A percentile compares a stretch with the other conserved stretches of the same genome.
These are phyloP conservation scores for Hypomontagnella monticulosa DNA, from an alignment of 495 filamentous ascomycete species.

Conservation along the genomic window DNA sequence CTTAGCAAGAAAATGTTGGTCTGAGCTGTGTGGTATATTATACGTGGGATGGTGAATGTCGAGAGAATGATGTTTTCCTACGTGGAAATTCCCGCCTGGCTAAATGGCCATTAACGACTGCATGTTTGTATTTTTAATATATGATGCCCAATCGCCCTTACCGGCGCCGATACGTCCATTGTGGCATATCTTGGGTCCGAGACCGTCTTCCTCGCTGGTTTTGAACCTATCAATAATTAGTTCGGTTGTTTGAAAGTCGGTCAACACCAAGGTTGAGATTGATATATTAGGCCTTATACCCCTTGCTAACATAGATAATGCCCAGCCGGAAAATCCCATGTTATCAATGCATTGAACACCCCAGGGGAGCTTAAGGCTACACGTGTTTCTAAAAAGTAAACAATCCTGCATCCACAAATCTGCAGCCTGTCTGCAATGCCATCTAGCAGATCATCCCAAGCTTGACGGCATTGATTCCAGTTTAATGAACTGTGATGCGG, in stretches of 20 bases:
- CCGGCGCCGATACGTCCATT: too few species aligned
- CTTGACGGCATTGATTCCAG: constrained; percentile 3
- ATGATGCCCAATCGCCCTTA: too few species aligned
- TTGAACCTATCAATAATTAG: neutral
- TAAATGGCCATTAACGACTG: too few species aligned
- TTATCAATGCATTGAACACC: constrained; percentile 13
- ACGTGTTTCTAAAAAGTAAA: constrained; percentile 31
- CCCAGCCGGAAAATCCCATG: constrained; percentile 20
- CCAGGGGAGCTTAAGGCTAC: constrained; percentile 4
- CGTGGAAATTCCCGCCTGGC: too few species aligned
- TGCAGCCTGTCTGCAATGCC: constrained; percentile 4
- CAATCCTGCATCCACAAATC: constrained; percentile 27
- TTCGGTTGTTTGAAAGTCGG: neutral
- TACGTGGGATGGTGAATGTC: too few species aligned
- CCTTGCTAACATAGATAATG: constrained; percentile 11
- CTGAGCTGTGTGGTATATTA: too few species aligned
- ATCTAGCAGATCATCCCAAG: neutral
- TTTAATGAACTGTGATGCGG: constrained; percentile 8
- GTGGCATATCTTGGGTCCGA: too few species aligned
- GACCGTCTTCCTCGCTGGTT: too few species aligned
- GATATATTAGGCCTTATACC: constrained; percentile 4
- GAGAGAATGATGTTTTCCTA: too few species aligned
- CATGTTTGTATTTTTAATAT: too few species aligned
- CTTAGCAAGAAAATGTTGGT: too few species aligned
- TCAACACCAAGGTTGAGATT: constrained; percentile 7